Percentiles rank a stretch among this genome's conserved stretches.
Conservation (phyloP, 345 rosid species). For the Anacardium occidentale region DNA sequence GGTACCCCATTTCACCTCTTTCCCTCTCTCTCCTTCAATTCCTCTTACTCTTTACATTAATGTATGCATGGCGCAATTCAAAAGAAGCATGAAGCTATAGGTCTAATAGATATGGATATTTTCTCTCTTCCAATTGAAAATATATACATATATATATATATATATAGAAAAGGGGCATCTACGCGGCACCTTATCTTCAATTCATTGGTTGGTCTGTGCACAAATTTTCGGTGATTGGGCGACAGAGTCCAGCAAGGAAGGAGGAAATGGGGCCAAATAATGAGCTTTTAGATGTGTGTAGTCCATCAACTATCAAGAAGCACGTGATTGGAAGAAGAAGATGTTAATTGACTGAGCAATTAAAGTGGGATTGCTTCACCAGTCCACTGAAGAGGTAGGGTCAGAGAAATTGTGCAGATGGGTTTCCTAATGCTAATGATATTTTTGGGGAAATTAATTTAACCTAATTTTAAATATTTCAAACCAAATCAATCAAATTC, state of each 20-base stretch:
- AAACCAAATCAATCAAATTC: too few relatives aligned
- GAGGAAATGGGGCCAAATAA: not conserved
- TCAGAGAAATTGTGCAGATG: too few relatives aligned
- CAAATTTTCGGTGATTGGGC: conserved; percentile 18
- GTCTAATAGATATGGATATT: not conserved
- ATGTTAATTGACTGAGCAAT: not conserved
- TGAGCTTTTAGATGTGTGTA: conserved; percentile 7
- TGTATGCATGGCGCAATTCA: conserved; percentile 4
- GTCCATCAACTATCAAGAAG: conserved; percentile 2
- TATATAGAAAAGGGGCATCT: not conserved
- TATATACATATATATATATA: too few relatives aligned
- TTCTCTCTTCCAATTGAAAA: not conserved
- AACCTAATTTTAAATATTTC: too few relatives aligned
- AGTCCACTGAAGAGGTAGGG: too few relatives aligned
- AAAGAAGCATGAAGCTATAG: not conserved
- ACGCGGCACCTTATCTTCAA: conserved; percentile 38
- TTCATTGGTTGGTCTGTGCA: conserved; percentile 23
- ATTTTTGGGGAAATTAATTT: too few relatives aligned
- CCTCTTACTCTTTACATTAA: not conserved
- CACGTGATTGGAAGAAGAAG: not conserved
- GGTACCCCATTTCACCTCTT: conserved; percentile 27
- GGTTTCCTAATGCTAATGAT: too few relatives aligned
- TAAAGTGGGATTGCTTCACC: not conserved
- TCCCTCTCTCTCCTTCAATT: not conserved
- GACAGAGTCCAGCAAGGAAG: conserved; percentile 25